These are phyloP conservation scores for Phytophthora pluvialis DNA, from an alignment of 352 stramenopile species.

Conservation along the genomic window DNA sequence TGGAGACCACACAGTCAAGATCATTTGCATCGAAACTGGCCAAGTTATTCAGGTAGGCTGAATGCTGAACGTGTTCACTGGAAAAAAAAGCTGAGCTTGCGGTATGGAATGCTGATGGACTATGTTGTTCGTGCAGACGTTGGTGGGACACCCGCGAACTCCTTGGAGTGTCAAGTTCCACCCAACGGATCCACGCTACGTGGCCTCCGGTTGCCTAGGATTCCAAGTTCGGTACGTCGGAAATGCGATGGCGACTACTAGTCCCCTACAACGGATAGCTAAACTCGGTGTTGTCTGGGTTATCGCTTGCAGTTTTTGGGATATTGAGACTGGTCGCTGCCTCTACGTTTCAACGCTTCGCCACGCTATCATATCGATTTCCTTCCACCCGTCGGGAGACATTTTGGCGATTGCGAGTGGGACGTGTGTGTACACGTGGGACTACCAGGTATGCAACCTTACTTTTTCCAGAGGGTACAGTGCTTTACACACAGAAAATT, in stretches of 20 bases:
- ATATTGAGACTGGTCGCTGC: conserved; percentile 90
- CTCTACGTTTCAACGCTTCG: conserved; percentile 94
- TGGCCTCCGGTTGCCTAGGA: conserved; percentile 97
- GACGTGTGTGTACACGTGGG: conserved; percentile 96
- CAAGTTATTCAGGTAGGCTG: conserved; percentile 76
- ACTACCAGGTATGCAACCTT: conserved; percentile 85
- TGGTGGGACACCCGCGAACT: conserved; percentile 85
- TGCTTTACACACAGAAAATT: background rate
- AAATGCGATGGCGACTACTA: background rate
- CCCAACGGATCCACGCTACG: conserved; percentile 91
- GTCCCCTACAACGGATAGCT: background rate
- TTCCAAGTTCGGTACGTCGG: conserved; percentile 90
- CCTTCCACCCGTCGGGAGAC: conserved; percentile 95
- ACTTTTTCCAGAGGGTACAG: conserved; percentile 21
- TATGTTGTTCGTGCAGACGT: conserved; percentile 49
- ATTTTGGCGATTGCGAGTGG: conserved; percentile 96
- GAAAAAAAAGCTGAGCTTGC: background rate
- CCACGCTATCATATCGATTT: conserved; percentile 96
- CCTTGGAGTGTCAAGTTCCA: conserved; percentile 99
- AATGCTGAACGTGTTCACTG: background rate
- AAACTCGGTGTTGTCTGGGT: background rate
- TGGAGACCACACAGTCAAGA: conserved; percentile 98
- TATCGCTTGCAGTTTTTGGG: conserved; percentile 70
- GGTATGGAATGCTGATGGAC: conserved; percentile 13
- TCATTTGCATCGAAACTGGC: conserved; percentile 93